Evolutionary conservation across 1,284 basidiomycete genomes (phyloP).

Genomic region (Anthracocystis panici-leucophaei): DNA sequence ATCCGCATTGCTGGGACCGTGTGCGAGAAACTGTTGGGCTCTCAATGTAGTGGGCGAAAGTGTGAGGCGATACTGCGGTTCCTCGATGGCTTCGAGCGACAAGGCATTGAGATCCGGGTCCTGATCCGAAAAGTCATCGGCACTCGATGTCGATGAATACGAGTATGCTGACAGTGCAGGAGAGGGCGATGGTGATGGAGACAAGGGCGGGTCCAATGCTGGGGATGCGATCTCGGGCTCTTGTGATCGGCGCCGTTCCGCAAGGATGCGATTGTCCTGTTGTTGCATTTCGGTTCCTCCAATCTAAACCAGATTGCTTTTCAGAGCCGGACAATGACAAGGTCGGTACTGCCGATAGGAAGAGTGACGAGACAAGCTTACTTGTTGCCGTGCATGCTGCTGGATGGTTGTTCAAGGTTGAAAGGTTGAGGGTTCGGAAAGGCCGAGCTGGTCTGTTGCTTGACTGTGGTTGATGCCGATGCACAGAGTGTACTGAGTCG

Average conservation of each 20-base stretch:
- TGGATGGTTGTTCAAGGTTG: no score
- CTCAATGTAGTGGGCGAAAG: neutral
- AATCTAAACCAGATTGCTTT: neutral
- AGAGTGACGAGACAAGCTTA: neutral
- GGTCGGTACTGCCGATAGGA: neutral
- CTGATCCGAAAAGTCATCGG: conserved; percentile 40
- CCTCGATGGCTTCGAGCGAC: conserved; percentile 52
- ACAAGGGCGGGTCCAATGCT: conserved; percentile 24
- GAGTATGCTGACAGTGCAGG: conserved; percentile 55
- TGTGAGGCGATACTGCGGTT: conserved; percentile 39
- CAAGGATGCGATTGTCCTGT: conserved; percentile 12
- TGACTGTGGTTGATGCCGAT: no score
- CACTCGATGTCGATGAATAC: conserved; percentile 41
- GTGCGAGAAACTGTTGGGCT: neutral
- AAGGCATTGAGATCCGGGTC: conserved; percentile 47
- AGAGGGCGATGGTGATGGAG: conserved; percentile 46
- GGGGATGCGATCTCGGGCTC: conserved; percentile 20
- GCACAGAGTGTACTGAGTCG: no score
- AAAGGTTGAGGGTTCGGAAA: no score
- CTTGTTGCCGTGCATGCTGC: conserved; percentile 7
- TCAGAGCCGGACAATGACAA: neutral
- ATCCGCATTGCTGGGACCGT: conserved; percentile 12
- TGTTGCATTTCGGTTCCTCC: conserved; percentile 14
- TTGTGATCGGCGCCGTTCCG: conserved; percentile 15
- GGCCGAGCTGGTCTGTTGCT: no score